Evolutionary conservation across 2,329 filamentous ascomycete species (phyloP).

Genomic region (Cryphonectria radicalis): DNA sequence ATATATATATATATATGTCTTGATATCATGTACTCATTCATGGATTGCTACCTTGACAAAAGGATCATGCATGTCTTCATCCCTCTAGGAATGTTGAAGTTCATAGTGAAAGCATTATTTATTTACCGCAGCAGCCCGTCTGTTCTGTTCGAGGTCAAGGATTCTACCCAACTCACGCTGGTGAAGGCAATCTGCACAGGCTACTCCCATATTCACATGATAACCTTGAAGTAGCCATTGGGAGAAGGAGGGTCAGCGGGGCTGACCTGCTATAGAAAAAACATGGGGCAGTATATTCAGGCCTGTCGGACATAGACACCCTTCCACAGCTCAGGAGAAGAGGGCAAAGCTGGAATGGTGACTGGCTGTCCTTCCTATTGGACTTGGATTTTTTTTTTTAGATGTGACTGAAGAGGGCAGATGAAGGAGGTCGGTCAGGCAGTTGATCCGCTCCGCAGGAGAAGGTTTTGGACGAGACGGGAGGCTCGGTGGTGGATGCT

Average conservation of each 20-base stretch:
- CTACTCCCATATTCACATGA: neutral
- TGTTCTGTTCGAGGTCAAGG: neutral
- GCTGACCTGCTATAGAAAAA: neutral
- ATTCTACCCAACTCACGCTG: neutral
- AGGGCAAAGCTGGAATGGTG: neutral
- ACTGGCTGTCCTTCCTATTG: neutral
- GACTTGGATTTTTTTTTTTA: no score
- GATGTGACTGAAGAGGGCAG: neutral
- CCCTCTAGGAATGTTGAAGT: neutral
- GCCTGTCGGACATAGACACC: neutral
- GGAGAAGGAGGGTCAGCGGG: no score
- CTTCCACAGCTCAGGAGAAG: neutral
- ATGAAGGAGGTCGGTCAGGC: constrained; percentile 8
- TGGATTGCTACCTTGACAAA: no score
- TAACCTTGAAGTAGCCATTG: neutral
- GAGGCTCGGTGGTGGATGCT: neutral
- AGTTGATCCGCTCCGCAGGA: constrained; percentile 14
- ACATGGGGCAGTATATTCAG: neutral
- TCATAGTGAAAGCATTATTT: neutral
- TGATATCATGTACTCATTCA: no score
- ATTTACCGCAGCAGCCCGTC: neutral
- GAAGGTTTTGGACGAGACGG: neutral
- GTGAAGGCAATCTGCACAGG: no score
- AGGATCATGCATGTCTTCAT: no score
- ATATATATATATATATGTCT: neutral